Conservation (phyloP, 2,329 filamentous ascomycete genomes). For the Biscogniauxia sp. region DNA sequence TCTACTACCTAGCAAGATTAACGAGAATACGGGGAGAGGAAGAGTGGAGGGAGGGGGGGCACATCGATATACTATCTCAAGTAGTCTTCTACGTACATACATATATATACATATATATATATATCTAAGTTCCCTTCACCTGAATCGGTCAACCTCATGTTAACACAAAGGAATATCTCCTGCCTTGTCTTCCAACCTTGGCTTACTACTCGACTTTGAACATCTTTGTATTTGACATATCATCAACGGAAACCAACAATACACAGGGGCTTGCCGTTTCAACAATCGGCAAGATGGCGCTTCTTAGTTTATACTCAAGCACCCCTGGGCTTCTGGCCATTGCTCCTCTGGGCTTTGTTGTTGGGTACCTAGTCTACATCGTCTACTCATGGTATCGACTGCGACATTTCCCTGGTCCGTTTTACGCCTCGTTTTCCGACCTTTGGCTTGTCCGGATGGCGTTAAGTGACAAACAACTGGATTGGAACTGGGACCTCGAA, state of each 20-base stretch:
- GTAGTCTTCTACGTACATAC: no score
- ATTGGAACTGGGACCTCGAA: not conserved
- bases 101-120: no score
- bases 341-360: not conserved
- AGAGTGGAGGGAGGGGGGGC: no score
- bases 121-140: no score
- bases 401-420: slow-evolving; percentile 18
- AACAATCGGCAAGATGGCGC: not conserved
- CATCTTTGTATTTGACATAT: slow-evolving; percentile 1
- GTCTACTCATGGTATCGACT: slow-evolving; percentile 19
- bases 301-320: not conserved
- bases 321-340: not conserved
- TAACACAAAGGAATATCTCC: no score
- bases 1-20: no score
- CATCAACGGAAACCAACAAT: not conserved
- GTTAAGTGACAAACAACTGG: slow-evolving; percentile 6
- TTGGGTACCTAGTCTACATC: slow-evolving; percentile 6
- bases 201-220: not conserved
- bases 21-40: no score
- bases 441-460: slow-evolving; percentile 13
- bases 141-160: no score
- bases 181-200: no score
- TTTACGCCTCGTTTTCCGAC: slow-evolving; percentile 18
- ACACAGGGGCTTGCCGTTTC: not conserved
- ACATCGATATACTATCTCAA: no score